phyloP scores from a whole-genome alignment of 2,329 filamentous ascomycete genomes.

The Aureobasidium sp. region DNA sequence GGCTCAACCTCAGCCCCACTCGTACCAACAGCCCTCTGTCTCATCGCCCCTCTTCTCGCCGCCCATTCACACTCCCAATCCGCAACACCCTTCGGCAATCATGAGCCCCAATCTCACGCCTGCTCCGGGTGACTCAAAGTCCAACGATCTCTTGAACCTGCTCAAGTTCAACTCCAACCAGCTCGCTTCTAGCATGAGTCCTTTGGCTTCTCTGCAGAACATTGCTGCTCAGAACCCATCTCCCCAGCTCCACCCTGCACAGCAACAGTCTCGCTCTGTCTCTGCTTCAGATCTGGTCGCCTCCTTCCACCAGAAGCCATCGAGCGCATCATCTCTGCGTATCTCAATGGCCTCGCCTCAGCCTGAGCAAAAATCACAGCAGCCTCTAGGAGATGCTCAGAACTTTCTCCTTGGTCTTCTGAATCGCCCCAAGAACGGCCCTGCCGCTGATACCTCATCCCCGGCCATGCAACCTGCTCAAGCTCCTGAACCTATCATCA shows the following conservation, averaged over 20 bases:
- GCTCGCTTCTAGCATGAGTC: slow-evolving; percentile 25
- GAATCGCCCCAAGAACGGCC: slow-evolving; percentile 57
- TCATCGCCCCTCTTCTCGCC: slow-evolving; percentile 54
- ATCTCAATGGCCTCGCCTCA: slow-evolving; percentile 19
- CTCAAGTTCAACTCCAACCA: slow-evolving; percentile 55
- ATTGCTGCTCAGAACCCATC: slow-evolving; percentile 18
- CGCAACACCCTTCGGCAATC: slow-evolving; percentile 51
- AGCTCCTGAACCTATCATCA: slow-evolving; percentile 36
- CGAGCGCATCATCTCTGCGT: slow-evolving; percentile 23
- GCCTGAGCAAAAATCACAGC: slow-evolving; percentile 17
- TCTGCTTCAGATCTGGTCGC: slow-evolving; percentile 54
- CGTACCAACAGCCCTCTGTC: slow-evolving; percentile 50
- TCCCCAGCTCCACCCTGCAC: slow-evolving; percentile 3
- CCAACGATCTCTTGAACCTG: slow-evolving; percentile 53
- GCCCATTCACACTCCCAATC: slow-evolving; percentile 46
- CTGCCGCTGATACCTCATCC: slow-evolving; percentile 21
- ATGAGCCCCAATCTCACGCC: slow-evolving; percentile 43
- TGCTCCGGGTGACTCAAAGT: slow-evolving; percentile 17
- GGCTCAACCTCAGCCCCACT: slow-evolving; percentile 23
- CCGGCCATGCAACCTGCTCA: slow-evolving; percentile 25
- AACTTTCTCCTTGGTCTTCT: slow-evolving; percentile 80
- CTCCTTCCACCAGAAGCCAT: slow-evolving; percentile 45
- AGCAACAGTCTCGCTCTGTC: slow-evolving; percentile 25
- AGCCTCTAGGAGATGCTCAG: slow-evolving; percentile 58
- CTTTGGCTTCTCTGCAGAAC: slow-evolving; percentile 32